Evolutionary conservation across 108 stramenopile species (phyloP).

Genomic region (Cyclotella choctawhatcheeana): DNA sequence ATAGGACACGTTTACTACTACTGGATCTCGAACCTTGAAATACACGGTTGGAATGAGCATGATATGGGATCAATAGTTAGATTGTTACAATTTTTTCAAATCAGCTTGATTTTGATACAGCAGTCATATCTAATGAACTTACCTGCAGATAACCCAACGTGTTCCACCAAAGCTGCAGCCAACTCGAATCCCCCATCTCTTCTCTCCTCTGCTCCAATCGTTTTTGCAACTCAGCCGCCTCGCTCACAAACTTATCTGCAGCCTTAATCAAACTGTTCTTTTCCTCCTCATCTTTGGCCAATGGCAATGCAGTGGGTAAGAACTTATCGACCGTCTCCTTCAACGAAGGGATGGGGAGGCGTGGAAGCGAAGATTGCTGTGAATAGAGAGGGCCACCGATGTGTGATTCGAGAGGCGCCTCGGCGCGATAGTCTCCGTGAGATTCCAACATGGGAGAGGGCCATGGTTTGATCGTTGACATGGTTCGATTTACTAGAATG

Average conservation of each 20-base stretch:
- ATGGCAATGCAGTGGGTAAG: constrained; percentile 71
- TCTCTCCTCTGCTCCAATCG: constrained; percentile 60
- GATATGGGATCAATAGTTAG: neutral
- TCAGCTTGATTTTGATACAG: too few species aligned
- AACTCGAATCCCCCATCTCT: constrained; percentile 68
- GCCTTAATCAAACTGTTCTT: constrained; percentile 52
- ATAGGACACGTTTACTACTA: constrained; percentile 87
- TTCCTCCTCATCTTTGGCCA: constrained; percentile 68
- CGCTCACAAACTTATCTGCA: constrained; percentile 58
- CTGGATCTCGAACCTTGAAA: constrained; percentile 74
- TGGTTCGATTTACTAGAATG: too few species aligned
- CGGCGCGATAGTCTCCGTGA: constrained; percentile 76
- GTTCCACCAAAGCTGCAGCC: constrained; percentile 92
- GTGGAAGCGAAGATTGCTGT: constrained; percentile 62
- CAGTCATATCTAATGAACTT: constrained; percentile 17
- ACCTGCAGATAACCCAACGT: constrained; percentile 79
- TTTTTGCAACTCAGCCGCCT: constrained; percentile 66
- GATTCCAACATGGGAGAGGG: constrained; percentile 62
- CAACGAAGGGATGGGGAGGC: constrained; percentile 68
- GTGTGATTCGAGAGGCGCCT: constrained; percentile 71
- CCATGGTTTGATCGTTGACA: constrained; percentile 61
- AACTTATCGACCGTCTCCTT: constrained; percentile 67
- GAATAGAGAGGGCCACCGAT: constrained; percentile 70
- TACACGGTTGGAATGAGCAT: neutral
- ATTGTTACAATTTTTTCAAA: too few species aligned